Base-by-base conservation (phyloP, 495 filamentous ascomycete species). In the Podospora anserina region DNA sequence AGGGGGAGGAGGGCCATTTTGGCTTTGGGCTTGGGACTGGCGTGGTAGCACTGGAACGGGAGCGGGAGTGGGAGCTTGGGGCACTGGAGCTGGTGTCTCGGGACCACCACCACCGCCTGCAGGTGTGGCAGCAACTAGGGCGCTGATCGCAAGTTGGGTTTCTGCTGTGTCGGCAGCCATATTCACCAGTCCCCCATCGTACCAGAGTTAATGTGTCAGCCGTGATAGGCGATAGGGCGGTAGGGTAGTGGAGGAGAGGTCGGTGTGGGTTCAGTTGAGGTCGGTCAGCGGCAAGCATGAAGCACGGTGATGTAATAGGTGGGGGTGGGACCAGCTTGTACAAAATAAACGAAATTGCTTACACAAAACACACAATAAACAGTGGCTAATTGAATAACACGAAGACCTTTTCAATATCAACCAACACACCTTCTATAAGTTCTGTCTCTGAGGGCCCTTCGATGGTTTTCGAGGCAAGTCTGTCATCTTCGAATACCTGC, bases 101-200 rank as follows among this genome's bases (percentile, higher is more conserved):
- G 13, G 30, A 62, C 16, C 16, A 58, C 55, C 55, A 62, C 16
- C 16, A 58, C 55, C 55, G 54, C 26, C 61, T 15, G 64, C 16
- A 18, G 56, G 23, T 9, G 60, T 55, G 23, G 53, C 57, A 16
- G 63, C 64, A 23, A 56, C 53, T 63, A 39, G 64, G 55, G 55
- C 68, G 62, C 66, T 71, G 26, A 49, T 49, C 39, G 67, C 66
- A 15, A 74, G 64, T 19, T 74, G 70, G 6, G 72, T 44, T 28
- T 74, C 70, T 5, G 53, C 61, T 55, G 56, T 65, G 57, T 72
- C 72, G 55, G 72, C 68, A 70, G 70, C 70, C n/a, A 62, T 61
- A 5, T 56, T 23, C 18, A 20, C 55, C 55, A 26, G n/a, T 26
- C 11, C 23, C n/a, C n/a, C 55, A 58, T 58, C 23, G n/a, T 16